These are phyloP conservation scores for Massospora cicadina DNA, from an alignment of 371 early-diverging fungal genomes.

Conservation along the genomic window DNA sequence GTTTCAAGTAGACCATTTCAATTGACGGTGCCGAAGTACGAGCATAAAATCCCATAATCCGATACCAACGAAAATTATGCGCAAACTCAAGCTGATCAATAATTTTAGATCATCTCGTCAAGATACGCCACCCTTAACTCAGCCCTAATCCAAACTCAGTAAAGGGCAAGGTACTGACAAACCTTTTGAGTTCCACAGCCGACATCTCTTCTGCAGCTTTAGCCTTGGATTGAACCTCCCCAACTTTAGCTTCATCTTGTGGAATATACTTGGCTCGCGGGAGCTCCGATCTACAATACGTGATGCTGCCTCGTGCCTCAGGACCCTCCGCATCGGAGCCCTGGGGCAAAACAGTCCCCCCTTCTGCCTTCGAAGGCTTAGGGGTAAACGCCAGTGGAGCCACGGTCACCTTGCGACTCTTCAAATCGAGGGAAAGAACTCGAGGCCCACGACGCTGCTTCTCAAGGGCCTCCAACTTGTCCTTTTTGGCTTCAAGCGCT, in stretches of 20 bases:
- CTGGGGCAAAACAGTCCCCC: not conserved
- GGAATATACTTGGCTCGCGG: not conserved
- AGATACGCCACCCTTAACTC: not conserved
- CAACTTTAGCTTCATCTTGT: not conserved
- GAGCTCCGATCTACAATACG: not conserved
- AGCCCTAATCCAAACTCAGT: not conserved
- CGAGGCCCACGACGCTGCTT: not conserved
- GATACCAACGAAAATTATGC: too few species aligned
- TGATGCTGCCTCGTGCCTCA: not conserved
- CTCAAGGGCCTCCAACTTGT: not conserved
- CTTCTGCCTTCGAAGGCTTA: too few species aligned
- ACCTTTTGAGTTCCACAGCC: not conserved
- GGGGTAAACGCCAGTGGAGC: not conserved
- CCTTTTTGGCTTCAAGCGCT: not conserved
- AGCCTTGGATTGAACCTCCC: not conserved
- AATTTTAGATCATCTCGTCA: not conserved
- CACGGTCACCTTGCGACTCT: not conserved
- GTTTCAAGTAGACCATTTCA: too few species aligned
- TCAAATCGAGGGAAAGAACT: not conserved
- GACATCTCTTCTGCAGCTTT: not conserved
- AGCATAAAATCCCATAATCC: too few species aligned
- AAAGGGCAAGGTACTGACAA: not conserved
- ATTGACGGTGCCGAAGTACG: too few species aligned
- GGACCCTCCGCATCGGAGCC: not conserved
- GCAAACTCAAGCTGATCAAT: too few species aligned